Evolutionary conservation across 176 grass and related monocot genomes (phyloP).

Genomic region (Triticum aestivum): DNA sequence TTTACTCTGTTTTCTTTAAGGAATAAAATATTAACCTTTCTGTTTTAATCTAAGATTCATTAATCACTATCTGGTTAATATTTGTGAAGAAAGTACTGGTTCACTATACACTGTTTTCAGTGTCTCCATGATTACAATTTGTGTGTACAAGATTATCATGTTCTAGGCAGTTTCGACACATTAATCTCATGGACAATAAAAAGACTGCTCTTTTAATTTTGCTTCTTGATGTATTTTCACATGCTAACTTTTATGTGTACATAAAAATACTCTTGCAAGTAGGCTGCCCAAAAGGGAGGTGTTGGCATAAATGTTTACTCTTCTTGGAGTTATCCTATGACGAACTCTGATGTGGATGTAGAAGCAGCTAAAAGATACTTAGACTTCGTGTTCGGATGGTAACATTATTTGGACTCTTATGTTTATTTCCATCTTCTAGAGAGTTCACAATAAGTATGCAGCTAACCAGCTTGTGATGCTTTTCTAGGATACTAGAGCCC

Average conservation of each 20-base stretch:
- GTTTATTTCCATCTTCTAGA: background rate
- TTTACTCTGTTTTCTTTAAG: background rate
- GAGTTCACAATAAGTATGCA: background rate
- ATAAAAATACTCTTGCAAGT: background rate
- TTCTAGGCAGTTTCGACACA: background rate
- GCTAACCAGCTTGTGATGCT: background rate
- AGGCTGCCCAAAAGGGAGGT: conserved; percentile 47
- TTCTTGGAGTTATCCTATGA: conserved; percentile 43
- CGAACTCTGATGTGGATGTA: conserved; percentile 46
- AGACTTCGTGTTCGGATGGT: conserved; percentile 43
- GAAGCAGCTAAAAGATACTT: conserved; percentile 35
- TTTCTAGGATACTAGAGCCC: conserved; percentile 19
- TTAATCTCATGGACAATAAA: background rate
- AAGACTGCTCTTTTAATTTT: background rate
- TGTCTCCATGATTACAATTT: background rate
- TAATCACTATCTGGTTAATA: background rate
- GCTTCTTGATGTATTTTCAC: background rate
- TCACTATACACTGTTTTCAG: background rate
- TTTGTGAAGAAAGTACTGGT: background rate
- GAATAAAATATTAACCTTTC: background rate
- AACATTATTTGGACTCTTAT: conserved; percentile 9
- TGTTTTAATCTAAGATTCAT: background rate
- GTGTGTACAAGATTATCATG: background rate
- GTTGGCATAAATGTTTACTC: conserved; percentile 58
- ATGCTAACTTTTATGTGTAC: background rate